A percentile compares a stretch with the other conserved stretches of the same genome.
These are phyloP conservation scores for Furcasterigmium furcatum DNA, from an alignment of 2,329 filamentous ascomycete species.

Conservation along the genomic window DNA sequence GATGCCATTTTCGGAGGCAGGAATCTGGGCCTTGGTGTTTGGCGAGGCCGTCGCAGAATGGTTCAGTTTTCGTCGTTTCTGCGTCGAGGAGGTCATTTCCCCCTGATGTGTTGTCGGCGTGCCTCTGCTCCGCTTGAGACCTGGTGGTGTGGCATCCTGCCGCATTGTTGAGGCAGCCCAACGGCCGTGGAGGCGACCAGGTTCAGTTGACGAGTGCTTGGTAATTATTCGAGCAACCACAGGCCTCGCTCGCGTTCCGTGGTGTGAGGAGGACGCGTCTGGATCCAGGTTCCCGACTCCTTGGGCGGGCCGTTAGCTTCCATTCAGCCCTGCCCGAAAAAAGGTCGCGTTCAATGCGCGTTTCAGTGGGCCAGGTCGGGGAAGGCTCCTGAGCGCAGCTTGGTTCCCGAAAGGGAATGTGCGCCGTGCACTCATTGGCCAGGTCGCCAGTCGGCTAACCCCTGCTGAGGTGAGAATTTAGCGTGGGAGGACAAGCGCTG, in stretches of 20 bases:
- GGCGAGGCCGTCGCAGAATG: slow-evolving; percentile 17
- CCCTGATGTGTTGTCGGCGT: background rate
- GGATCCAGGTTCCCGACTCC: too few relatives aligned
- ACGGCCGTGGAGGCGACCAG: too few relatives aligned
- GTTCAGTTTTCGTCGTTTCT: slow-evolving; percentile 27
- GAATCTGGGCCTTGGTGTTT: slow-evolving; percentile 23
- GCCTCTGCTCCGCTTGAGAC: slow-evolving; percentile 1
- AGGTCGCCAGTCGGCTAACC: too few relatives aligned
- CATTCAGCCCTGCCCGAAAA: background rate
- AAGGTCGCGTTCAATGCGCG: background rate
- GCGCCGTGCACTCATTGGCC: background rate
- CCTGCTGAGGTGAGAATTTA: slow-evolving; percentile 1
- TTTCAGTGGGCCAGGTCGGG: background rate
- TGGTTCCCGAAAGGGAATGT: background rate
- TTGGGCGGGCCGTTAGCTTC: too few relatives aligned
- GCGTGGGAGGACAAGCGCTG: too few relatives aligned
- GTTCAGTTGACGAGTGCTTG: too few relatives aligned
- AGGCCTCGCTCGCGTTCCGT: too few relatives aligned
- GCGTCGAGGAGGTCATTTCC: background rate
- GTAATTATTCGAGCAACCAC: too few relatives aligned
- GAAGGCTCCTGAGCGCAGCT: background rate
- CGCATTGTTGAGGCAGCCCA: slow-evolving; percentile 21
- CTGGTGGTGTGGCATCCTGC: slow-evolving; percentile 11
- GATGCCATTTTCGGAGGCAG: background rate
- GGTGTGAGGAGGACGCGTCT: too few relatives aligned